Conservation (phyloP, 768 basidiomycete genomes). For the Boletus pseudopeckii region DNA sequence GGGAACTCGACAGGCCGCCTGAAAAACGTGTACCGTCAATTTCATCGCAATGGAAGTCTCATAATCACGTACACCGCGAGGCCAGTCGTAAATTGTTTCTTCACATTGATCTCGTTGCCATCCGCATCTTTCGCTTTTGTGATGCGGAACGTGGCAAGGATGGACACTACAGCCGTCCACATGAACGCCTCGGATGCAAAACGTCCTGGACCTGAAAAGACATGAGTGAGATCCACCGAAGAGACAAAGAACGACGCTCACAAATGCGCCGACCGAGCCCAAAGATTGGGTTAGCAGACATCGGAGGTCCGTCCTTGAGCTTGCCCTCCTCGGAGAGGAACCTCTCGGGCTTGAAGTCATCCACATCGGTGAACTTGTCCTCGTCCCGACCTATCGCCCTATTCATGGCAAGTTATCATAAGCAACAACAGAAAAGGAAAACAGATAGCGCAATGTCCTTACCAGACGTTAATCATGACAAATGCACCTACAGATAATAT, state of each 20-base stretch:
- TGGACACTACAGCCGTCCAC: conserved; percentile 22
- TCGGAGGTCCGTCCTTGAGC: conserved; percentile 3
- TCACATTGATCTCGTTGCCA: conserved; percentile 21
- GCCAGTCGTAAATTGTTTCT: conserved; percentile 23
- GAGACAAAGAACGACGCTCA: neutral
- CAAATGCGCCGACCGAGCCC: conserved; percentile 27
- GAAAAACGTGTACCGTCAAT: neutral
- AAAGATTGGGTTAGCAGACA: conserved; percentile 22
- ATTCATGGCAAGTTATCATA: neutral
- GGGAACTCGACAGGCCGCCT: conserved; percentile 24
- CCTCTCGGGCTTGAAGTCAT: conserved; percentile 28
- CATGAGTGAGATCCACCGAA: neutral
- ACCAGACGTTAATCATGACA: conserved; percentile 37
- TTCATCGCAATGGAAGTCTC: neutral
- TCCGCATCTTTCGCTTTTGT: conserved; percentile 21
- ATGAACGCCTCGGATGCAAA: conserved; percentile 21
- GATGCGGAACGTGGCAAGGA: conserved; percentile 22
- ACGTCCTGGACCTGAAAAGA: conserved; percentile 17
- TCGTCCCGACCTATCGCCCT: conserved; percentile 28
- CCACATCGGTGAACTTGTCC: conserved; percentile 11
- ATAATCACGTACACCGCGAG: conserved; percentile 15
- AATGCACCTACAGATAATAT: conserved; percentile 21
- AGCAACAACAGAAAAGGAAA: neutral
- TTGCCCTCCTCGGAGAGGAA: conserved; percentile 17
- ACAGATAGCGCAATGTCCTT: neutral